A percentile compares a stretch with the other conserved stretches of the same genome.
These are phyloP conservation scores for Penicillium concentricum DNA, from an alignment of 2,329 filamentous ascomycete species.

Conservation along the genomic window DNA sequence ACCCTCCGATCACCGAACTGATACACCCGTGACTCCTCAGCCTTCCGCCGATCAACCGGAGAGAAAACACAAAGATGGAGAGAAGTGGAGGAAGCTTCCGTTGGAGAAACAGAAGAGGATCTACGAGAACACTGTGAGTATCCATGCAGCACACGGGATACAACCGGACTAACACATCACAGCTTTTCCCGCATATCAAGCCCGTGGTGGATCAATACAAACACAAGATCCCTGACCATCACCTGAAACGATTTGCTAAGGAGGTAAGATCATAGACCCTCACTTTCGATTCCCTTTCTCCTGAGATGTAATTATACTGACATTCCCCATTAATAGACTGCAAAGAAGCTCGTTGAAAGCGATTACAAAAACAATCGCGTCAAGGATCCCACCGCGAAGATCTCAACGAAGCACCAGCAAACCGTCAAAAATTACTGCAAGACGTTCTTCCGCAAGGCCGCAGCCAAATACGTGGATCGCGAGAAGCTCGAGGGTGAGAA, in stretches of 20 bases:
- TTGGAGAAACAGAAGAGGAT: slow-evolving; percentile 88
- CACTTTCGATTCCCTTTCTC: slow-evolving; percentile 14
- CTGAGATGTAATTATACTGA: not conserved
- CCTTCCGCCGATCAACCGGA: slow-evolving; percentile 51
- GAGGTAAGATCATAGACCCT: slow-evolving; percentile 46
- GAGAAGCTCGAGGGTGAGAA: slow-evolving; percentile 63
- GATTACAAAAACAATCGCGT: slow-evolving; percentile 92
- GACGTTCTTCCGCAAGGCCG: slow-evolving; percentile 82
- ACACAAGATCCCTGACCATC: slow-evolving; percentile 80
- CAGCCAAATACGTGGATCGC: slow-evolving; percentile 69
- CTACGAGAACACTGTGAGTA: slow-evolving; percentile 85
- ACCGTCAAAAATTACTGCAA: slow-evolving; percentile 82
- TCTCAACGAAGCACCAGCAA: slow-evolving; percentile 74
- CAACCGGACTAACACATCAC: slow-evolving; percentile 15
- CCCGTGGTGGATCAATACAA: slow-evolving; percentile 84
- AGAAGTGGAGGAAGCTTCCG: slow-evolving; percentile 48
- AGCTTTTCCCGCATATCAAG: slow-evolving; percentile 84
- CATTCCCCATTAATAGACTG: slow-evolving; percentile 49
- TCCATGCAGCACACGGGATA: not conserved
- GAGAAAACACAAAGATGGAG: slow-evolving; percentile 45
- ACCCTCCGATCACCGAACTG: slow-evolving; percentile 49
- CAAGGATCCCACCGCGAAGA: slow-evolving; percentile 67
- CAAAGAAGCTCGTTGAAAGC: slow-evolving; percentile 85
- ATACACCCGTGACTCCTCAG: slow-evolving; percentile 65
- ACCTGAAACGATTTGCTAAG: slow-evolving; percentile 64